These are phyloP conservation scores for Solanum bulbocastanum DNA, from an alignment of 257 asterid genomes.

Conservation along the genomic window DNA sequence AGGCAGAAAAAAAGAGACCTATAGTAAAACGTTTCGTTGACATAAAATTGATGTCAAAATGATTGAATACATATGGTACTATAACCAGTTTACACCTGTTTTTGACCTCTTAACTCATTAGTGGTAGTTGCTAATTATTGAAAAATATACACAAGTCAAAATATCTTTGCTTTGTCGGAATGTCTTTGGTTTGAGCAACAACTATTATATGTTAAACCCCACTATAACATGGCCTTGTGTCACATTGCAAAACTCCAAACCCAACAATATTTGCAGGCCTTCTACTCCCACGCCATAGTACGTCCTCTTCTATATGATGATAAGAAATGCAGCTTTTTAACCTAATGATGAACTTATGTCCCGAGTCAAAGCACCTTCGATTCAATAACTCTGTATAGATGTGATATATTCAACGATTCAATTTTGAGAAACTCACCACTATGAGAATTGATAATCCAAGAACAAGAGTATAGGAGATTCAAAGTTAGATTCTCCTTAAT, in stretches of 20 bases:
- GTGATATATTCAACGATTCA: neutral
- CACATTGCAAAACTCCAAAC: neutral
- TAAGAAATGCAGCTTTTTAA: neutral
- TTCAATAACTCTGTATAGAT: neutral
- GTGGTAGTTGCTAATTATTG: neutral
- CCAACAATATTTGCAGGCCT: neutral
- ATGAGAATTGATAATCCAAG: neutral
- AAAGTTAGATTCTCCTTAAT: neutral
- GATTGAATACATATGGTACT: neutral
- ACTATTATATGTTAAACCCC: neutral
- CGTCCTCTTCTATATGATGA: neutral
- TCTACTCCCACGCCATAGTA: neutral
- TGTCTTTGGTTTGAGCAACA: neutral
- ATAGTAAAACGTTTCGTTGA: neutral
- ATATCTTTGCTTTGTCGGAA: neutral
- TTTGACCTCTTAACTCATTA: neutral
- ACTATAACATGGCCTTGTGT: neutral
- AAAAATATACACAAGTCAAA: neutral
- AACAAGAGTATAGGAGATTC: neutral
- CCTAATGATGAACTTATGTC: neutral
- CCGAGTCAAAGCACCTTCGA: neutral
- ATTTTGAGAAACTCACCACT: neutral
- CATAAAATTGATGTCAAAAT: neutral
- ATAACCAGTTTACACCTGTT: neutral
- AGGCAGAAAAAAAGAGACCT: neutral